Conservation (phyloP, 306 rosid genomes). For the Vachellia pachyceras region DNA sequence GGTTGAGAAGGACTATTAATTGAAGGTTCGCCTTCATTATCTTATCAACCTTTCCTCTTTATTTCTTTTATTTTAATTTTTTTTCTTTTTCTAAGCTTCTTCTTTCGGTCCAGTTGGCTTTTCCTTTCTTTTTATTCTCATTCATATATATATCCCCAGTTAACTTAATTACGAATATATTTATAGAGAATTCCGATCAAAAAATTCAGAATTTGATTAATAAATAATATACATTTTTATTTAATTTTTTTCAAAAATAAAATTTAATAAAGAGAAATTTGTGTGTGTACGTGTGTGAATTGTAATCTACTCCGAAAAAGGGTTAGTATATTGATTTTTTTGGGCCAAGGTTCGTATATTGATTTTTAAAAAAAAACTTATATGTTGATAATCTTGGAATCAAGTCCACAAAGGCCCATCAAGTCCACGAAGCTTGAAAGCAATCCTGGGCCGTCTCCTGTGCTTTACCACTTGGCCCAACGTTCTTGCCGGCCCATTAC, state of each 20-base stretch:
- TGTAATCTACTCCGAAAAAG: background rate
- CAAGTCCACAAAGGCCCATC: too few species aligned
- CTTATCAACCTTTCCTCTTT: slow-evolving; percentile 1
- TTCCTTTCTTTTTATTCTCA: background rate
- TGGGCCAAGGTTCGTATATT: too few species aligned
- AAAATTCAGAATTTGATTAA: background rate
- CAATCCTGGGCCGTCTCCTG: background rate
- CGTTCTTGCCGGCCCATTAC: background rate
- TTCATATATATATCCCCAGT: background rate
- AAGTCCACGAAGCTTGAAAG: background rate
- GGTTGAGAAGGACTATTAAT: slow-evolving; percentile 8
- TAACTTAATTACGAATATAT: background rate
- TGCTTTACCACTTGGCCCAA: background rate
- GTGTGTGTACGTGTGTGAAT: too few species aligned
- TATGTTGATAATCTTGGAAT: too few species aligned
- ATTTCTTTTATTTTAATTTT: background rate
- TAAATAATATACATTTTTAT: background rate
- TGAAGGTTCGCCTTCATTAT: background rate
- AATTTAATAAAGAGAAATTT: background rate
- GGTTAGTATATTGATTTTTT: too few species aligned
- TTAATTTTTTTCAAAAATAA: background rate
- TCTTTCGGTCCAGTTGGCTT: slow-evolving; percentile 28
- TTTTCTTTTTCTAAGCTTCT: background rate
- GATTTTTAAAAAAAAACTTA: too few species aligned
- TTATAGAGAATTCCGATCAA: background rate